Percentiles rank a stretch among this genome's conserved stretches.
Evolutionary conservation across 345 rosid genomes (phyloP).

Genomic region (Eucalyptus sp.): DNA sequence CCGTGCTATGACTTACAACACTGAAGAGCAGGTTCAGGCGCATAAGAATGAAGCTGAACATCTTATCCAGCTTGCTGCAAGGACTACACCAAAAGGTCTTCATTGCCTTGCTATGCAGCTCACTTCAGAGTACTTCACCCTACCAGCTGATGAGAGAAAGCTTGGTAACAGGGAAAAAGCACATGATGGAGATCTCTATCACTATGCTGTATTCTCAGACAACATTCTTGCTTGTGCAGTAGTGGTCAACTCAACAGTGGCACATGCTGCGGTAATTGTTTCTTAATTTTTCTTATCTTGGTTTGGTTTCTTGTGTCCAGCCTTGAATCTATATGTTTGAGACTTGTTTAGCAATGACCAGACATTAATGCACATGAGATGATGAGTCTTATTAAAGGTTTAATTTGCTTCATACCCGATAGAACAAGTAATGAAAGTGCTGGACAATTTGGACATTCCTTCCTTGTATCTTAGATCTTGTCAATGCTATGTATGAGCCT

Average conservation of each 20-base stretch:
- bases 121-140: constrained; percentile 63
- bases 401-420: background rate
- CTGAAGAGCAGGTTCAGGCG: constrained; percentile 63
- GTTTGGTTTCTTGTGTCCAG: background rate
- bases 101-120: constrained; percentile 88
- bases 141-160: constrained; percentile 58
- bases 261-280: constrained; percentile 51
- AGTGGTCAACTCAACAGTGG: constrained; percentile 68
- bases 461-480: background rate
- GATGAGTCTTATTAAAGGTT: background rate
- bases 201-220: constrained; percentile 82
- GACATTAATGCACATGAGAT: background rate
- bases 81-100: constrained; percentile 86
- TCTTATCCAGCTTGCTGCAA: constrained; percentile 81
- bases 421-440: background rate
- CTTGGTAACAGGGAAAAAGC: constrained; percentile 46
- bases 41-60: constrained; percentile 53
- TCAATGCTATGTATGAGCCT: background rate
- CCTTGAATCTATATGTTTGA: background rate
- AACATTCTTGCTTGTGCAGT: constrained; percentile 81
- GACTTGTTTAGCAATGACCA: background rate
- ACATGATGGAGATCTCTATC: constrained; percentile 45
- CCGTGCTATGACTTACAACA: constrained; percentile 58
- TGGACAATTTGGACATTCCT: background rate
- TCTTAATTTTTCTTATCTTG: background rate